Conservation (phyloP, 768 basidiomycete species). For the Cystofilobasidium capitatum region DNA sequence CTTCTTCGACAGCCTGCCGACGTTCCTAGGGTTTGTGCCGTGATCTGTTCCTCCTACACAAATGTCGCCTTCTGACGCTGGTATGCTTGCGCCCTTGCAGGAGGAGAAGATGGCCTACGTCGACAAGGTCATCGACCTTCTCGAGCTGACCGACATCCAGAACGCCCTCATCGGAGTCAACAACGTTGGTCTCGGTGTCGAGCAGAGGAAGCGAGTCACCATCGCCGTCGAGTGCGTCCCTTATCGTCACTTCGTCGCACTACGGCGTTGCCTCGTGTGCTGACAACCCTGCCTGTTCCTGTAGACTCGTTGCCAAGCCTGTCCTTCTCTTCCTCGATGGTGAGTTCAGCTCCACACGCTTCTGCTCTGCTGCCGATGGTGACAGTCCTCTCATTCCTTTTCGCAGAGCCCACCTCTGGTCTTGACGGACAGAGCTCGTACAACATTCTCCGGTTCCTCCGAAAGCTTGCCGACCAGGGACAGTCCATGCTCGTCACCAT, state of each 20-base stretch:
- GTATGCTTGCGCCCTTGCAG: too few species aligned
- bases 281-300: too few species aligned
- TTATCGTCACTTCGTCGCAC: too few species aligned
- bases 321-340: conserved; percentile 47
- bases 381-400: conserved; percentile 29
- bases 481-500: conserved; percentile 81
- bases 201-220: conserved; percentile 32
- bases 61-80: too few species aligned
- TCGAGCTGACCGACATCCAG: conserved; percentile 8
- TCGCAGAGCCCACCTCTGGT: conserved; percentile 39
- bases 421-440: conserved; percentile 75
- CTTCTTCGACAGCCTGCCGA: conserved; percentile 41
- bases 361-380: not conserved
- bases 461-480: conserved; percentile 65
- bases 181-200: conserved; percentile 36
- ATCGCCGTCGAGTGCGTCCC: conserved; percentile 44
- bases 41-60: too few species aligned
- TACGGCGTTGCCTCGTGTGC: too few species aligned
- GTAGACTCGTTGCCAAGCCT: conserved; percentile 42
- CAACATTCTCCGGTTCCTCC: conserved; percentile 62
- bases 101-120: conserved; percentile 45
- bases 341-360: conserved; percentile 40
- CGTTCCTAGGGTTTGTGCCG: too few species aligned
- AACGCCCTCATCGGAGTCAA: not conserved
- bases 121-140: conserved; percentile 7